These are phyloP conservation scores for Penicillium sp. DNA, from an alignment of 2,329 filamentous ascomycete species.

Conservation along the genomic window DNA sequence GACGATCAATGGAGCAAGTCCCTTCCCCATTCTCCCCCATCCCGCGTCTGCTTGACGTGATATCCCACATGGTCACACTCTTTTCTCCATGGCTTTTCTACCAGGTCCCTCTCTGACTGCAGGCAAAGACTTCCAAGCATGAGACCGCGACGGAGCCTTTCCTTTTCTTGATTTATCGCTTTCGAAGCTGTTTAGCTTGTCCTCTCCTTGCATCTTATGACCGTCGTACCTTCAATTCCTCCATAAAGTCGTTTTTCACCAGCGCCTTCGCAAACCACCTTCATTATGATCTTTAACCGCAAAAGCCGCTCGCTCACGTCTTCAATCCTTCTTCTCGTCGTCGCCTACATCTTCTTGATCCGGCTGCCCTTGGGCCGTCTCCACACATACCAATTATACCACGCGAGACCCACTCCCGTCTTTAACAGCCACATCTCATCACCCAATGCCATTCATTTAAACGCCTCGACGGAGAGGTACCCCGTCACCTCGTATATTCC, in stretches of 20 bases:
- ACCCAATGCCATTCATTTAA: constrained; percentile 56
- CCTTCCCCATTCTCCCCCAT: background rate
- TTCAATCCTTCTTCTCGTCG: constrained; percentile 13
- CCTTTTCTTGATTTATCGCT: background rate
- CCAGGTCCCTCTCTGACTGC: background rate
- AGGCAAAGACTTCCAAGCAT: background rate
- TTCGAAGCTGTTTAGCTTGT: background rate
- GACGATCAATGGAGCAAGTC: constrained; percentile 5
- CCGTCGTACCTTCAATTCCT: constrained; percentile 4
- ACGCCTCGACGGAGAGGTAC: constrained; percentile 66
- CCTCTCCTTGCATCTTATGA: background rate
- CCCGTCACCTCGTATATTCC: constrained; percentile 67
- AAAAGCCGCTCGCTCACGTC: constrained; percentile 17
- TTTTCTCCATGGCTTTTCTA: background rate
- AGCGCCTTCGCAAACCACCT: background rate
- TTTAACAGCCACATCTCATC: constrained; percentile 4
- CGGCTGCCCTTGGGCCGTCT: constrained; percentile 13
- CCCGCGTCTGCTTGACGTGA: constrained; percentile 4
- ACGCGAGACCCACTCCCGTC: constrained; percentile 13
- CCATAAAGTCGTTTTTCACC: background rate
- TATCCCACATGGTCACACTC: constrained; percentile 7
- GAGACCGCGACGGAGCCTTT: background rate
- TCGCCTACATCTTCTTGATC: constrained; percentile 20
- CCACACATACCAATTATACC: constrained; percentile 8
- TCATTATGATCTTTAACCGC: constrained; percentile 25